Conservation (phyloP, 2,329 filamentous ascomycete species). For the Talaromyces sp. region DNA sequence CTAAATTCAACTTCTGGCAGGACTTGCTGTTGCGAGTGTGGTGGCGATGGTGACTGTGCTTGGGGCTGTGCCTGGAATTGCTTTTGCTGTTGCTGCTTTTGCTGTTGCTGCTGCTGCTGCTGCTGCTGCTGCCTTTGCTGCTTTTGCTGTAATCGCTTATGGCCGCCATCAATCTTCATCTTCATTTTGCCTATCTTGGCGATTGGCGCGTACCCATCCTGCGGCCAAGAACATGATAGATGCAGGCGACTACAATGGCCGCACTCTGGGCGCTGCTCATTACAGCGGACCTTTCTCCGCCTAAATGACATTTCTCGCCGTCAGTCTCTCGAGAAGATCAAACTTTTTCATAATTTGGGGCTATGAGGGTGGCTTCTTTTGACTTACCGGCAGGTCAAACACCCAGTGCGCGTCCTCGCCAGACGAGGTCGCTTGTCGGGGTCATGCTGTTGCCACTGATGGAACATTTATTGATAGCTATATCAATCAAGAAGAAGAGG, state of each 20-base stretch:
- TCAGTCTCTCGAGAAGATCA: background rate
- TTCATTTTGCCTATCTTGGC: background rate
- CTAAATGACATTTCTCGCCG: conserved; percentile 19
- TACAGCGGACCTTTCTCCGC: conserved; percentile 51
- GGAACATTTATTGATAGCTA: background rate
- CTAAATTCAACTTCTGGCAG: conserved; percentile 6
- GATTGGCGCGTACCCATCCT: conserved; percentile 13
- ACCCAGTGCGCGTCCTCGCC: conserved; percentile 7
- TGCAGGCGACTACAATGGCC: conserved; percentile 51
- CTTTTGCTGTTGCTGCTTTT: background rate
- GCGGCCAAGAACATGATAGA: conserved; percentile 49
- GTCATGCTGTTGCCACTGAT: conserved; percentile 9
- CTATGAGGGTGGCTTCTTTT: background rate
- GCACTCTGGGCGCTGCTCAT: conserved; percentile 50
- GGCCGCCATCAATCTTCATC: background rate
- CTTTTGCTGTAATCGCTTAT: background rate
- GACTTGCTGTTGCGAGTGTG: background rate
- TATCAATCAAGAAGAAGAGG: background rate
- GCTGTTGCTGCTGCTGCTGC: background rate
- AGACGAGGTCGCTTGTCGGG: conserved; percentile 6
- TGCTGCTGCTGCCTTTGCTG: conserved; percentile 3
- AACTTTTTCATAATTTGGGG: background rate
- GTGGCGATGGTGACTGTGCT: background rate
- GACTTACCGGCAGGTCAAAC: conserved; percentile 8
- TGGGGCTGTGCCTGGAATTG: background rate